These are phyloP conservation scores for Barnettozyma sp. DNA, from an alignment of 805 yeast species.

Conservation along the genomic window DNA sequence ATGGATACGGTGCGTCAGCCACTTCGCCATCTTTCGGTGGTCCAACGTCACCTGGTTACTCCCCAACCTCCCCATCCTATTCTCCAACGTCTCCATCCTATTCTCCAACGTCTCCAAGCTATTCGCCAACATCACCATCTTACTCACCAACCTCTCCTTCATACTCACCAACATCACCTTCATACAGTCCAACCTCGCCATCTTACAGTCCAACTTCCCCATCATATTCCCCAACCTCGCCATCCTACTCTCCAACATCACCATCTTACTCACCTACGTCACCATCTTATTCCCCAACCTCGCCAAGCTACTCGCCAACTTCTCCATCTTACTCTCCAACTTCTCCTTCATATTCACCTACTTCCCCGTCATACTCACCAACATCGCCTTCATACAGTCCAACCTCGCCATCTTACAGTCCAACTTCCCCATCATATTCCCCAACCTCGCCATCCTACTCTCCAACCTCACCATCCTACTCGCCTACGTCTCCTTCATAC, in stretches of 20 bases:
- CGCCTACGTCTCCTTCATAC: slow-evolving; percentile 37
- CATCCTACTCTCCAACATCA: slow-evolving; percentile 72
- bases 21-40: slow-evolving; percentile 46
- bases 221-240: slow-evolving; percentile 68
- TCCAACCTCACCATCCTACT: slow-evolving; percentile 37
- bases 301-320: slow-evolving; percentile 72
- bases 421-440: slow-evolving; percentile 59
- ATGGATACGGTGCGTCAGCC: slow-evolving; percentile 43
- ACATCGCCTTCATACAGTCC: slow-evolving; percentile 52
- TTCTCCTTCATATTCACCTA: slow-evolving; percentile 52
- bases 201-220: slow-evolving; percentile 76
- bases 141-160: slow-evolving; percentile 76
- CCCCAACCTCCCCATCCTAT: slow-evolving; percentile 63
- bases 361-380: slow-evolving; percentile 51
- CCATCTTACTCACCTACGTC: slow-evolving; percentile 74
- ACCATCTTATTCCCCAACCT: slow-evolving; percentile 63
- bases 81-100: slow-evolving; percentile 52
- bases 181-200: slow-evolving; percentile 67
- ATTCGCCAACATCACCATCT: slow-evolving; percentile 39
- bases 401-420: slow-evolving; percentile 43
- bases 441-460: slow-evolving; percentile 52
- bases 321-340: slow-evolving; percentile 57
- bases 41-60: slow-evolving; percentile 42
- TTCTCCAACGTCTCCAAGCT: slow-evolving; percentile 38
- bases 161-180: slow-evolving; percentile 70